Conservation (phyloP, 75 land plant species). For the Chamaecyparis obtusa region DNA sequence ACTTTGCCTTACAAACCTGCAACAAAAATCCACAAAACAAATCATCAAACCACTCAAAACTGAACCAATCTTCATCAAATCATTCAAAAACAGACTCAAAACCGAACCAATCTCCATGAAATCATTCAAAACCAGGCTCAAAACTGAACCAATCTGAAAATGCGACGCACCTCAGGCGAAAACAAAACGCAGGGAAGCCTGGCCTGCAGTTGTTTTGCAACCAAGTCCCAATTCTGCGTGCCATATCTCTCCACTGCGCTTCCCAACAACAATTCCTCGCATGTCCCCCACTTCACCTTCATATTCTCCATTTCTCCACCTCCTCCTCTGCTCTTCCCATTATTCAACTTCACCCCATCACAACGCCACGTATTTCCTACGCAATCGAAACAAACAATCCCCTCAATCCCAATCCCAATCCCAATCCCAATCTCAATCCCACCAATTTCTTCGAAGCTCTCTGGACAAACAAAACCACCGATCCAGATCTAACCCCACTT, state of each 20-base stretch:
- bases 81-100: background rate
- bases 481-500: background rate
- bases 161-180: constrained; percentile 28
- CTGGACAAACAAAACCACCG: background rate
- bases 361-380: background rate
- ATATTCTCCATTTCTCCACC: background rate
- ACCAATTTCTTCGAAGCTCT: background rate
- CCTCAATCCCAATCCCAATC: background rate
- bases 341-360: background rate
- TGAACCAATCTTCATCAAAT: too few species aligned
- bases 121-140: background rate
- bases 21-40: background rate
- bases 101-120: background rate
- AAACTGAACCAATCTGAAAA: background rate
- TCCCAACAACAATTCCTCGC: constrained; percentile 67
- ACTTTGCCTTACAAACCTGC: constrained; percentile 51
- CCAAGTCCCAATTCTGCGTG: constrained; percentile 47
- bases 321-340: background rate
- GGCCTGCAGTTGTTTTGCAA: constrained; percentile 53
- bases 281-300: constrained; percentile 47
- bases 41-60: too few species aligned
- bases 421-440: background rate
- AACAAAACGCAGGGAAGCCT: constrained; percentile 28
- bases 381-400: background rate
- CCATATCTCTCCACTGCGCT: constrained; percentile 72